Percentiles rank a stretch among this genome's conserved stretches.
These are phyloP conservation scores for Cinnamomum micranthum DNA, from an alignment of 164 flowering plant species.

Conservation along the genomic window DNA sequence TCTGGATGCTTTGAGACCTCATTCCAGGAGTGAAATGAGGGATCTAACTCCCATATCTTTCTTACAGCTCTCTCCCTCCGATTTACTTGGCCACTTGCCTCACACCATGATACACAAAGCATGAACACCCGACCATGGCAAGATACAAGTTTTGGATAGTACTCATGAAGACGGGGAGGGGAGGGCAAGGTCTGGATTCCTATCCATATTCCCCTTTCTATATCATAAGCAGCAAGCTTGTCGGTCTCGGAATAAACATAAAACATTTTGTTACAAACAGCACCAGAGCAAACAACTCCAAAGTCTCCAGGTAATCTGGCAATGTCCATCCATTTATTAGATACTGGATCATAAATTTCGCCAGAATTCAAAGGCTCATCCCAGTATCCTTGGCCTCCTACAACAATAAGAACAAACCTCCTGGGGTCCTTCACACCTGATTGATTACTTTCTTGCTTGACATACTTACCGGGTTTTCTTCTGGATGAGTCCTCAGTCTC, in stretches of 20 bases:
- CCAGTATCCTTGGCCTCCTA: slow-evolving; percentile 89
- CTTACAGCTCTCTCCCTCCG: slow-evolving; percentile 84
- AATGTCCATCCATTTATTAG: slow-evolving; percentile 84
- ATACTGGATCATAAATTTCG: slow-evolving; percentile 76
- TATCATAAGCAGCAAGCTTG: slow-evolving; percentile 75
- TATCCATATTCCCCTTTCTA: slow-evolving; percentile 79
- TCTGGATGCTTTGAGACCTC: slow-evolving; percentile 90
- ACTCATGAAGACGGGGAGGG: slow-evolving; percentile 83
- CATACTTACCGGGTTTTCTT: slow-evolving; percentile 33
- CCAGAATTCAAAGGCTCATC: slow-evolving; percentile 87
- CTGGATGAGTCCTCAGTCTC: slow-evolving; percentile 38
- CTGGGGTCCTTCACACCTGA: slow-evolving; percentile 27
- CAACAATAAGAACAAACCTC: slow-evolving; percentile 73
- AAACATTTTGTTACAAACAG: slow-evolving; percentile 61
- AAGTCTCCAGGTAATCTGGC: slow-evolving; percentile 68
- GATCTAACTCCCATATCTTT: slow-evolving; percentile 91
- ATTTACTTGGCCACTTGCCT: slow-evolving; percentile 71
- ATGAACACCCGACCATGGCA: slow-evolving; percentile 60
- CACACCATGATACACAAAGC: slow-evolving; percentile 99
- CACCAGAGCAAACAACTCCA: slow-evolving; percentile 78
- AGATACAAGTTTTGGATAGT: slow-evolving; percentile 74
- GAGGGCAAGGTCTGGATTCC: slow-evolving; percentile 58
- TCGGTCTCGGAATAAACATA: slow-evolving; percentile 83
- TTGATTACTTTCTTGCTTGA: slow-evolving; percentile 35
- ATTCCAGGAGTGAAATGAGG: slow-evolving; percentile 51